phyloP scores from a whole-genome alignment of 1,284 basidiomycete species.

The Fomitopsis betulina region DNA sequence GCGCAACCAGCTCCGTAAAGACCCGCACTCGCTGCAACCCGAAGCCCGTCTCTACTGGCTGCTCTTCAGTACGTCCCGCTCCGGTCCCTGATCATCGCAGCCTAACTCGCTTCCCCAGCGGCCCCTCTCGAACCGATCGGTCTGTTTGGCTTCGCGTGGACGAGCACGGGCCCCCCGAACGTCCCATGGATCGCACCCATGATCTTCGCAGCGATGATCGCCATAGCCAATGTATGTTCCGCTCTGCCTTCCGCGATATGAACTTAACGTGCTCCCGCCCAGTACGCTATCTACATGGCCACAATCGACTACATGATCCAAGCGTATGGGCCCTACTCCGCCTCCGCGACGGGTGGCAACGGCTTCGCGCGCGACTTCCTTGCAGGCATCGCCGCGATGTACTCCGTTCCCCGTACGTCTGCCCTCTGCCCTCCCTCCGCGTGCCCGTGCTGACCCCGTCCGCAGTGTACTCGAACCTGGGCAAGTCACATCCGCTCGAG shows the following conservation, averaged over 20 bases:
- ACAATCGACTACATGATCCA: background rate
- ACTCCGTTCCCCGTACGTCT: background rate
- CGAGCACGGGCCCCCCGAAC: background rate
- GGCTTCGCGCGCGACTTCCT: conserved; percentile 1
- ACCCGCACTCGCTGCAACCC: background rate
- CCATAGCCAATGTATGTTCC: background rate
- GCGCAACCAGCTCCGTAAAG: background rate
- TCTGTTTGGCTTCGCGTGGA: background rate
- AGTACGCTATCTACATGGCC: background rate
- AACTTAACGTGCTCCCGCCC: too few relatives aligned
- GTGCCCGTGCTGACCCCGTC: background rate
- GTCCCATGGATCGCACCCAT: background rate
- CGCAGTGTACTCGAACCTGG: background rate
- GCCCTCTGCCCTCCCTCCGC: too few relatives aligned
- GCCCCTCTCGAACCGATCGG: conserved; percentile 1
- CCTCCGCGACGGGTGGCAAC: background rate
- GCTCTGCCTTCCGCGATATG: background rate
- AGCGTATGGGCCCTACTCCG: background rate
- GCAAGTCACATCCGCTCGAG: background rate
- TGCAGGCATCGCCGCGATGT: background rate
- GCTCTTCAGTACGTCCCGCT: background rate
- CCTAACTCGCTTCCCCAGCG: background rate
- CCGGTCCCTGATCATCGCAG: background rate
- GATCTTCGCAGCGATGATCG: conserved; percentile 1
- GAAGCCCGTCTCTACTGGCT: background rate